These are phyloP conservation scores for Inosperma sp. DNA, from an alignment of 768 basidiomycete genomes.

Conservation along the genomic window DNA sequence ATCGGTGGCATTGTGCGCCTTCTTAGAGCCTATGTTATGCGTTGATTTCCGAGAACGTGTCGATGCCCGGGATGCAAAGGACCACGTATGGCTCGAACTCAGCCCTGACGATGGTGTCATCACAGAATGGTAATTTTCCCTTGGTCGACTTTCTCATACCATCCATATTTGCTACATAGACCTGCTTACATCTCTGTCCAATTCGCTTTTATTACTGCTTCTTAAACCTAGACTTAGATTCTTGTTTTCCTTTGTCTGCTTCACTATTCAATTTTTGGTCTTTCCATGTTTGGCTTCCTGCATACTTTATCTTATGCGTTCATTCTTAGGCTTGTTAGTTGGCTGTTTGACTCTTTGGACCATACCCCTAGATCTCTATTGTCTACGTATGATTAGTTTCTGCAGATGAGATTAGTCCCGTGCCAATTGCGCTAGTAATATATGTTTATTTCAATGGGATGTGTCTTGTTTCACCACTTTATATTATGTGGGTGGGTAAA, in stretches of 20 bases:
- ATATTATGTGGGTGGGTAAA: no score
- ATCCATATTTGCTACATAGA: neutral
- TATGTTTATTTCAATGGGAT: no score
- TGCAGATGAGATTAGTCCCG: no score
- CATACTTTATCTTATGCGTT: neutral
- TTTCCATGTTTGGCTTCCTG: neutral
- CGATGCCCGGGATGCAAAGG: conserved; percentile 66
- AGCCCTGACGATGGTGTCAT: conserved; percentile 38
- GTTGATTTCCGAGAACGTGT: conserved; percentile 65
- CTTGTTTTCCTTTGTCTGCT: neutral
- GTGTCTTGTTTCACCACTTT: no score
- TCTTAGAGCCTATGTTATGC: conserved; percentile 72
- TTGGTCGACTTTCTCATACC: neutral
- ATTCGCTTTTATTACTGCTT: neutral
- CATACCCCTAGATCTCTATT: conserved; percentile 8
- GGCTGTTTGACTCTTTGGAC: neutral
- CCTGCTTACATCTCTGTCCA: neutral
- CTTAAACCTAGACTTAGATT: conserved; percentile 5
- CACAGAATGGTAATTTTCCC: conserved; percentile 42
- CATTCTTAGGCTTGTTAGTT: neutral
- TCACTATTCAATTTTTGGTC: neutral
- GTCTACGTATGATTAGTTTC: conserved; percentile 6
- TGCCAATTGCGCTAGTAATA: no score
- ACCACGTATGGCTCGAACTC: conserved; percentile 67
- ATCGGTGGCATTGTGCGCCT: conserved; percentile 54